Base-by-base conservation (phyloP, 2,329 filamentous ascomycete genomes). In the Calonectria fujianensis region DNA sequence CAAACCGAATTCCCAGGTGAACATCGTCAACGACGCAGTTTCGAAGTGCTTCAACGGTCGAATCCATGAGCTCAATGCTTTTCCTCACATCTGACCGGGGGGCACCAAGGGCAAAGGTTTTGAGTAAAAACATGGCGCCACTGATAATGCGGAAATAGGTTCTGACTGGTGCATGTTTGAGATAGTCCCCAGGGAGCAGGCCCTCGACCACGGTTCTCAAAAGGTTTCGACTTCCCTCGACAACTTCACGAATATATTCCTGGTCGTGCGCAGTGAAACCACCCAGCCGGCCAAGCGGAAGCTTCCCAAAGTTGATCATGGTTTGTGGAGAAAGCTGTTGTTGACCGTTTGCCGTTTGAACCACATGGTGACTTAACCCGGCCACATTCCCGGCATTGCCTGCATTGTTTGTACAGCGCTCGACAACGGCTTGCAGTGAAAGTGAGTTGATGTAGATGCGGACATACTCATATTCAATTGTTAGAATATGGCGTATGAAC, bases 381-480 rank as follows among this genome's bases (percentile, higher is more conserved):
- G 85, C 83, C n/a, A 84, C 85, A 73, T 88, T 87, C 14, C 86
- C 87, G 27, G 93, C 92, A 77, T 96, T 87, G 14, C 86, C 87
- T 29, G 93, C 92, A 77, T 96, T 78, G 39, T 80, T 96, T 9
- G 95, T 96, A 85, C 95, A 98, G 74, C 96, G 92, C 85, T 98
- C 96, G 8, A 98, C 95, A 4, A 98, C 96, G 29, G 97, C 97
- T 85, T 99, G 97, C 2, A 99, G 88, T 2, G 96, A 96, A 2
- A 99, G 89, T 0, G 96, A 98, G 84, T 98, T 98, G 86, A 98
- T 91, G 82, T 98, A 98, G 66, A 98, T 94, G 81, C 96, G 92
- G 32, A 96, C 95, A 83, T 98, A 98, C 82, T 98, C 95, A 82
- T 97, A 98, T 86, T 99, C 97, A 78, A 98, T 98, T 10, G 92